Evolutionary conservation across 305 asterid genomes (phyloP).

Genomic region (Rubia tinctorum): DNA sequence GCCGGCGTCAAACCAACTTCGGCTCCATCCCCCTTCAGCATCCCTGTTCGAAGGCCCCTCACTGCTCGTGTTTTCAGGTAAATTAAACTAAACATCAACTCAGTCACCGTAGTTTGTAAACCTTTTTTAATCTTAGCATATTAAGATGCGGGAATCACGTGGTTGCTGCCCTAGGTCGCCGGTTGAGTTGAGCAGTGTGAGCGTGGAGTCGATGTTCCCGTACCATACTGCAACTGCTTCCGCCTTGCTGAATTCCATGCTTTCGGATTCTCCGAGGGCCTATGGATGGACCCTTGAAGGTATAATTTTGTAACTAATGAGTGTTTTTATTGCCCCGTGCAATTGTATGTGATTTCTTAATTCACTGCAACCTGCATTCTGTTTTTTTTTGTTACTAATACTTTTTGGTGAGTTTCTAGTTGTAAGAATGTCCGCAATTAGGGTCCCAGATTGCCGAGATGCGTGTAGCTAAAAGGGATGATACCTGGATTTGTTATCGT

Average conservation of each 20-base stretch:
- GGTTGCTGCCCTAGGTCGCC: slow-evolving; percentile 51
- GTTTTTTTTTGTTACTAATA: neutral
- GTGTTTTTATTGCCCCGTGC: neutral
- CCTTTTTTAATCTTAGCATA: neutral
- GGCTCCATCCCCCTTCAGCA: slow-evolving; percentile 58
- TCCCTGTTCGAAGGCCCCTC: slow-evolving; percentile 61
- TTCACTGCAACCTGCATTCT: neutral
- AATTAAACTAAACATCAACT: neutral
- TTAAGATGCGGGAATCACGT: neutral
- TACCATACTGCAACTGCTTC: slow-evolving; percentile 93
- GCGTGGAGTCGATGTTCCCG: slow-evolving; percentile 73
- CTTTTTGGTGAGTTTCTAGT: neutral
- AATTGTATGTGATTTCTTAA: neutral
- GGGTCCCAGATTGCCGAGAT: neutral
- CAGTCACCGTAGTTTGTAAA: neutral
- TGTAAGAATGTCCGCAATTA: neutral
- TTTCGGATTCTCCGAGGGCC: slow-evolving; percentile 70
- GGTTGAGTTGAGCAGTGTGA: slow-evolving; percentile 70
- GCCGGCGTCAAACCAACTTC: slow-evolving; percentile 48
- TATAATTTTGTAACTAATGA: slow-evolving; percentile 19
- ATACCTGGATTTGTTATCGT: neutral
- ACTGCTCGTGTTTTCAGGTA: slow-evolving; percentile 82
- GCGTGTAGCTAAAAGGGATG: neutral
- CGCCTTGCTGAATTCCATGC: slow-evolving; percentile 86
- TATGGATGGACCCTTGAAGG: slow-evolving; percentile 92